Conservation (phyloP, 1,284 basidiomycete species). For the Ganoderma leucocontextum region DNA sequence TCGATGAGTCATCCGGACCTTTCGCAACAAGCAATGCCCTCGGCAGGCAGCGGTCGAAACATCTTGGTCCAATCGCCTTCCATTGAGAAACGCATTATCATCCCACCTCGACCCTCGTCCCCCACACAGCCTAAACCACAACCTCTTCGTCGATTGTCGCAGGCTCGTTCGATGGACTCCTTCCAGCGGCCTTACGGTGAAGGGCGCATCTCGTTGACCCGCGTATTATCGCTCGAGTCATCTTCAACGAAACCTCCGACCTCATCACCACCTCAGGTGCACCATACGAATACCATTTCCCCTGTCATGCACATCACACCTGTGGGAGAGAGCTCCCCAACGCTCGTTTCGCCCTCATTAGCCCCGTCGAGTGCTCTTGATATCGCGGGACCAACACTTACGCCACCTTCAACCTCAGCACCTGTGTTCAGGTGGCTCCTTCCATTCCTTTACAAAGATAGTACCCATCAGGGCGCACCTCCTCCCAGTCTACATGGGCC, state of each 20-base stretch:
- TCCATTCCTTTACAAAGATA: slow-evolving; percentile 53
- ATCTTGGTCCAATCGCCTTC: not conserved
- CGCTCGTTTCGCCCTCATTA: slow-evolving; percentile 4
- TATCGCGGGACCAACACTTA: slow-evolving; percentile 23
- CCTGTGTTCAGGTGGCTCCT: slow-evolving; percentile 63
- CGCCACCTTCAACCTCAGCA: slow-evolving; percentile 45
- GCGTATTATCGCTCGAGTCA: slow-evolving; percentile 23
- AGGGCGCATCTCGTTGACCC: slow-evolving; percentile 16
- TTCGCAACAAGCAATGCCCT: slow-evolving; percentile 11
- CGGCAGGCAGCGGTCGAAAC: not conserved
- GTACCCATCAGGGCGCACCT: slow-evolving; percentile 21
- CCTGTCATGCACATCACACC: slow-evolving; percentile 22
- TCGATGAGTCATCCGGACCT: slow-evolving; percentile 29
- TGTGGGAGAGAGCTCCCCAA: slow-evolving; percentile 9
- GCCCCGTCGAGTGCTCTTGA: slow-evolving; percentile 17
- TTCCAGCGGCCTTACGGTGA: slow-evolving; percentile 19
- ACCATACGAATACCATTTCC: slow-evolving; percentile 30
- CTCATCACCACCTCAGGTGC: slow-evolving; percentile 12
- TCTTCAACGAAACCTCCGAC: slow-evolving; percentile 14
- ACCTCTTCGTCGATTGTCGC: slow-evolving; percentile 16
- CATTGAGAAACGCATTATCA: slow-evolving; percentile 15
- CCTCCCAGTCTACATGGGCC: slow-evolving; percentile 33
- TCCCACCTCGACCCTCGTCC: slow-evolving; percentile 12
- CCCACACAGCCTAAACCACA: slow-evolving; percentile 9
- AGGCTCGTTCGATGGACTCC: slow-evolving; percentile 27